A percentile compares a stretch with the other conserved stretches of the same genome.
phyloP scores from a whole-genome alignment of 495 filamentous ascomycete genomes.

The Penicillium maclennaniae region DNA sequence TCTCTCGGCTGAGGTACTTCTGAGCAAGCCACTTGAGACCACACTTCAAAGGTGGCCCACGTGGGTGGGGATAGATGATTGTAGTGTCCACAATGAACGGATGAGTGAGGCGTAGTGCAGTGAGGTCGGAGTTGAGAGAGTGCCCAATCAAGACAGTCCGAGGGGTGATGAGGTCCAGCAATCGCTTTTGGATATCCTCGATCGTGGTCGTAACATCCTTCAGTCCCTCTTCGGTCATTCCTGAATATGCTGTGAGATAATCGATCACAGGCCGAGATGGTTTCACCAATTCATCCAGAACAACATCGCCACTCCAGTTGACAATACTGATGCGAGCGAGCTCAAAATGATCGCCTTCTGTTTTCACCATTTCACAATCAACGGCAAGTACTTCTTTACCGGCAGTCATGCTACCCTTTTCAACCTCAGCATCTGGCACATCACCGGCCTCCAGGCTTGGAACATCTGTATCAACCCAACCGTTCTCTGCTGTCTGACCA shows the following conservation, averaged over 20 bases:
- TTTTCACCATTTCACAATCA: constrained; percentile 96
- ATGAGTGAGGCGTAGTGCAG: constrained; percentile 77
- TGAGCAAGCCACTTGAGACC: constrained; percentile 81
- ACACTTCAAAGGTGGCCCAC: constrained; percentile 66
- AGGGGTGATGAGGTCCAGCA: constrained; percentile 69
- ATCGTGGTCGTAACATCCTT: constrained; percentile 79
- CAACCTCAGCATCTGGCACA: constrained; percentile 63
- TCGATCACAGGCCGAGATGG: constrained; percentile 78
- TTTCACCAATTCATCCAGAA: constrained; percentile 90
- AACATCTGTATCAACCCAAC: constrained; percentile 82
- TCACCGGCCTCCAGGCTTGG: constrained; percentile 59
- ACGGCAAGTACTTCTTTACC: constrained; percentile 78
- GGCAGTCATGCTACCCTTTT: constrained; percentile 76
- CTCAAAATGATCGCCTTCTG: constrained; percentile 67
- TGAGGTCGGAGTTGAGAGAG: constrained; percentile 85
- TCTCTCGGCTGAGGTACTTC: constrained; percentile 75
- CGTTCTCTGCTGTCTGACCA: constrained; percentile 51
- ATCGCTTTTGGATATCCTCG: constrained; percentile 71
- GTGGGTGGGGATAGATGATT: constrained; percentile 77
- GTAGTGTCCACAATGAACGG: constrained; percentile 91
- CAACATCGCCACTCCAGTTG: constrained; percentile 74
- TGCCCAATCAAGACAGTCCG: constrained; percentile 83
- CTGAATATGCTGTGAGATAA: constrained; percentile 85
- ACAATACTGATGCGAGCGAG: constrained; percentile 85
- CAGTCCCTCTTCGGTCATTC: constrained; percentile 82